phyloP scores from a whole-genome alignment of 2,329 filamentous ascomycete genomes.

The Dothideomycetidae sp. region DNA sequence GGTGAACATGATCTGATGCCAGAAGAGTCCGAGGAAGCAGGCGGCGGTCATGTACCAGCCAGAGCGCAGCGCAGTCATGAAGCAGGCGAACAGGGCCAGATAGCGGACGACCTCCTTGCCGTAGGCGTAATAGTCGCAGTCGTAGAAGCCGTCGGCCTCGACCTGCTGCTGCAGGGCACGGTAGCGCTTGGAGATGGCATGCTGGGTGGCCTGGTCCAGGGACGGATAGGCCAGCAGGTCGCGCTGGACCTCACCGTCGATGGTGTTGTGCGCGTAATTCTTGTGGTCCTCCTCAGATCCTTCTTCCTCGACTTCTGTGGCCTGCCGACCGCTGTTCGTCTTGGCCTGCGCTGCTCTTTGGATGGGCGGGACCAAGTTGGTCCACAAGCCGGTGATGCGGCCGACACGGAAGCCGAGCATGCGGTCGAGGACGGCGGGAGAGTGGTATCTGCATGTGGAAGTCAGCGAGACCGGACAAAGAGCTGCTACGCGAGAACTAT shows the following conservation, averaged over 20 bases:
- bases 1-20: constrained; percentile 56
- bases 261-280: too few species aligned
- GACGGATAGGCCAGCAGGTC: constrained; percentile 34
- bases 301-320: too few species aligned
- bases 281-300: too few species aligned
- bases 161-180: constrained; percentile 41
- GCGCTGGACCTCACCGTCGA: too few species aligned
- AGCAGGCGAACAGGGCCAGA: constrained; percentile 34
- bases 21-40: constrained; percentile 46
- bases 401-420: constrained; percentile 50
- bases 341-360: too few species aligned
- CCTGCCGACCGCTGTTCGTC: too few species aligned
- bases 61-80: constrained; percentile 31
- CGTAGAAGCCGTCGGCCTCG: constrained; percentile 42
- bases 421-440: constrained; percentile 36
- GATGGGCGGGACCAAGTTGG: constrained; percentile 46
- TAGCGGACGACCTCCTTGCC: constrained; percentile 46
- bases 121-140: constrained; percentile 45
- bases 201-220: constrained; percentile 40
- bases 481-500: not conserved
- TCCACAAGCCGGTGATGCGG: constrained; percentile 41
- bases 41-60: constrained; percentile 46
- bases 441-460: constrained; percentile 42
- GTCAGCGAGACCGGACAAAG: not conserved
- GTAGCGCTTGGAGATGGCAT: constrained; percentile 42